Evolutionary conservation across 2,329 filamentous ascomycete genomes (phyloP), one percentile per base, ranked within the genome.

Genomic region (Aphanocladium album): DNA sequence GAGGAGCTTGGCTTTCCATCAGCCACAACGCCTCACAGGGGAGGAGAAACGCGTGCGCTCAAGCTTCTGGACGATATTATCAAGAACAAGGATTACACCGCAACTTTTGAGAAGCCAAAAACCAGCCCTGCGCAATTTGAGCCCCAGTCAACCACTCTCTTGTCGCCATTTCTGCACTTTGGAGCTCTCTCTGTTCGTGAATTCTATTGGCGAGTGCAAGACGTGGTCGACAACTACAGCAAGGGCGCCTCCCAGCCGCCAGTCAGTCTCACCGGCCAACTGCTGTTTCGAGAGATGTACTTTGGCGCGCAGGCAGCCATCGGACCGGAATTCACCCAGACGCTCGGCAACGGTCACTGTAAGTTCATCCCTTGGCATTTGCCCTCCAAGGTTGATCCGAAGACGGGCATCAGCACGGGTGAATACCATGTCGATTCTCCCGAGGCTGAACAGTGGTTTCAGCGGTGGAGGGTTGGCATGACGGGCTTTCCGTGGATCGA

Each of bases 401-500:
- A 70, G 11, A 78, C 75, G 0, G 77, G 78, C 7, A 72, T 78
- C 21, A 74, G 81, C 33, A 87, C 83, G 0, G 85, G 83, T 9
- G 77, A 79, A 5, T 89, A 91, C 70, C 77, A 84, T 57, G 74
- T 90, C 62, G 88, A 91, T 69, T 82, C 80, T 2, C 68, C 78
- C 11, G 72, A 84, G 61, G 88, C 88, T 1, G 86, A 90, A 59
- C 69, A 72, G 9, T 88, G 84, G 80, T 89, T 91, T 70, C 77
- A 78, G 63, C 81, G 89, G 55, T 93, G 89, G 89, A 83, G 83
- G 67, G 70, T 79, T 37, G 89, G 89, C 1, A 74, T 79, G 25
- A 93, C 89, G 0, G 89, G 89, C 0, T 92, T 92, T 63, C 89
- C 89, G 0, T 92, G 87, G 84, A 91, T 93, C 65, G 89, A 93